Evolutionary conservation across 345 rosid species (phyloP), one percentile per base, ranked within the genome.

Genomic region (Ricinus communis): DNA sequence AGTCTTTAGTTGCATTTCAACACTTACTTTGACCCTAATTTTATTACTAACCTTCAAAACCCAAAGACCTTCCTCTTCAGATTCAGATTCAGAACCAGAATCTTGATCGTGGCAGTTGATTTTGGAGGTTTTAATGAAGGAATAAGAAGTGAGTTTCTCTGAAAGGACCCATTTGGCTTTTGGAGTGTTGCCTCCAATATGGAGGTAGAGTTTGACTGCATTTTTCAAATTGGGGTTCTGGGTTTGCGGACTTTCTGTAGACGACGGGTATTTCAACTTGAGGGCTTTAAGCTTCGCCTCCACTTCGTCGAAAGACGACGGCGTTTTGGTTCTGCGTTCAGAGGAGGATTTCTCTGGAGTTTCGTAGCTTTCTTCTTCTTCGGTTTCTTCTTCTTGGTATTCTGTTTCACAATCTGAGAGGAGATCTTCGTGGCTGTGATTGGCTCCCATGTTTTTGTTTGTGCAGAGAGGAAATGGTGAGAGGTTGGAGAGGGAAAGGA

Each of bases 161-260:
- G 90, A 86, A 8, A 84, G 79, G 27, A 89, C 75, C 97, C 97
- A 91, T 76, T 87, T 91, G 63, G 97, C 93, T 72, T 85, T 91
- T 0, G 97, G 92, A 40, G 94, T 85, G 81, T 88, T 86, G 4
- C 91, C 91, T 27, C 89, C 91, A 70, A 86, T 77, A 78, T 87
- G 87, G 41, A 86, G 85, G 60, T 89, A 91, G 22, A 89, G 94
- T 77, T 82, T 84, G 58, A 85, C 83, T 1, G 86, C 82, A 68
- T 87, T 85, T 40, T 73, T 77, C 8, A 68, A 58, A 68, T 84
- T 74, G 30, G 82, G 62, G 65, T 79, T 70, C 66, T 62, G 76
- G 15, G 11, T 14, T 41, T 69, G 81, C 55, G 11, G 62, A 50
- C 51, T 41, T n/a, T n/a, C n/a, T 30, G 60, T 0, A 1, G 77